Evolutionary conservation across 345 rosid species (phyloP).

Genomic region (Cardamine chenopodiifolia): DNA sequence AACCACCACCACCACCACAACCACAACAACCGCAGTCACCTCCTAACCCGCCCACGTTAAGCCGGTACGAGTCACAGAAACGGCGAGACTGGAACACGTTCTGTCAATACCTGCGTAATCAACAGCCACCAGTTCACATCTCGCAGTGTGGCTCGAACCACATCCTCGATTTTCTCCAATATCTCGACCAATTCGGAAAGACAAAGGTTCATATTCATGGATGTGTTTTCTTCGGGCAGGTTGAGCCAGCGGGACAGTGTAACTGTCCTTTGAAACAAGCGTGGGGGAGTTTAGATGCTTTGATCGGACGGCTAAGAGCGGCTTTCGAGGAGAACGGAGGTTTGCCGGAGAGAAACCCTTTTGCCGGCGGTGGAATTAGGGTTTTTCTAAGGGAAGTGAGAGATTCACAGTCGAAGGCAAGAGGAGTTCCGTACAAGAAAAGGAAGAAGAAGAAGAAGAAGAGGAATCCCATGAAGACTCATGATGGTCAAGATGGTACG

Average conservation of each 20-base stretch:
- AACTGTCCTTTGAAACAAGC: conserved; percentile 84
- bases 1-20: too few relatives aligned
- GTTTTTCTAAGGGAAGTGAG: conserved; percentile 78
- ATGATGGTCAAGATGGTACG: conserved; percentile 35
- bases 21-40: conserved; percentile 48
- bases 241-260: conserved; percentile 82
- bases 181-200: conserved; percentile 86
- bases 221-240: conserved; percentile 78
- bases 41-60: conserved; percentile 46
- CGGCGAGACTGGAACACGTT: conserved; percentile 93
- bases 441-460: conserved; percentile 81
- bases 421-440: conserved; percentile 91
- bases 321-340: conserved; percentile 90
- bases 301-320: conserved; percentile 85
- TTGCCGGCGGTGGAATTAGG: conserved; percentile 71
- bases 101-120: conserved; percentile 84
- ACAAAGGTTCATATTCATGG: conserved; percentile 84
- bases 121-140: conserved; percentile 72
- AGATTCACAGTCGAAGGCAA: conserved; percentile 80
- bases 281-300: conserved; percentile 93
- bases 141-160: conserved; percentile 66
- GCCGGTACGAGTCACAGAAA: conserved; percentile 86
- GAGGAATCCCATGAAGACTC: conserved; percentile 40
- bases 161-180: conserved; percentile 80
- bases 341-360: conserved; percentile 78